Conservation (phyloP, 2,329 filamentous ascomycete species). For the Colletotrichum sp. region DNA sequence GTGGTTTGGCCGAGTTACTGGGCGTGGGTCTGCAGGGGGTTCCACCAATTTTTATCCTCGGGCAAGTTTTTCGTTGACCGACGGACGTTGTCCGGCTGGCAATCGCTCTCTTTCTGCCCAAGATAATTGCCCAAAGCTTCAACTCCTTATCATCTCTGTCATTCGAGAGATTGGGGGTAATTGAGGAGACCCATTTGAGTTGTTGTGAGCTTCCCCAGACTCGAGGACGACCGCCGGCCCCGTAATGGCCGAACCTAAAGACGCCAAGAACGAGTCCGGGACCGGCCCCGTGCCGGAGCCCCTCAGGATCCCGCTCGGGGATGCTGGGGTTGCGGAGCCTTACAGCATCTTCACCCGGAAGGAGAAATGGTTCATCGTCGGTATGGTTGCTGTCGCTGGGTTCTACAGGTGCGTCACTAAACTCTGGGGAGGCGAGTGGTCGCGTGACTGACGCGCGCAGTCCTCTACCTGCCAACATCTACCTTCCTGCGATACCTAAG, state of each 20-base stretch:
- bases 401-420: conserved; percentile 20
- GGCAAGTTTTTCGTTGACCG: background rate
- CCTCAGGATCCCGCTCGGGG: background rate
- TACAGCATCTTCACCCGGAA: conserved; percentile 28
- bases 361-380: conserved; percentile 31
- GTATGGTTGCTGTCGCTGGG: conserved; percentile 29
- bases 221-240: background rate
- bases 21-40: background rate
- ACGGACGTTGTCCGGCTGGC: background rate
- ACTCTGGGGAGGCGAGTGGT: background rate
- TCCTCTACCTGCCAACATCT: conserved; percentile 38
- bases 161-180: background rate
- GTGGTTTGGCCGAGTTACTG: background rate
- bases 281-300: background rate
- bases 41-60: background rate
- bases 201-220: background rate
- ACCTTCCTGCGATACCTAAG: conserved; percentile 35
- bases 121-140: background rate
- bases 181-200: background rate
- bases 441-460: conserved; percentile 16
- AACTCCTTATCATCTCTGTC: background rate
- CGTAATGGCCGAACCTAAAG: conserved; percentile 1
- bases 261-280: background rate
- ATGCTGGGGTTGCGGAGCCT: background rate
- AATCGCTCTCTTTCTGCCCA: background rate